A percentile compares a stretch with the other conserved stretches of the same genome.
Conservation (phyloP, 352 stramenopile species). For the Globisporangium rhizosaccharum region DNA sequence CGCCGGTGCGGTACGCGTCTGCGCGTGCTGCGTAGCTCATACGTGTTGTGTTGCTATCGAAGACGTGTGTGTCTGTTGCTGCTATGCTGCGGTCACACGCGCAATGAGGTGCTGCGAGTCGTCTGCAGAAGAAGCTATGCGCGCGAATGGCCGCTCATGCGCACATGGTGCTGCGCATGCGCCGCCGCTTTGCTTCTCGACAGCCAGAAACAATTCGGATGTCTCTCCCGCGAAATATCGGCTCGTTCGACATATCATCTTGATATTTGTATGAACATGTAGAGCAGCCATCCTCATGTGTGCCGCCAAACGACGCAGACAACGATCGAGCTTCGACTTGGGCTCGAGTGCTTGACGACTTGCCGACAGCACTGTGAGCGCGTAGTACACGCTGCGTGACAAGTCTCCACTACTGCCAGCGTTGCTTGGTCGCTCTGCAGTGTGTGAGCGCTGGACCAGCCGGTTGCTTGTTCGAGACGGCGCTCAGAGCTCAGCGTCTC, state of each 20-base stretch:
- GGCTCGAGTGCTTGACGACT: too few species aligned
- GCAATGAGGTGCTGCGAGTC: neutral
- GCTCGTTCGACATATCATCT: neutral
- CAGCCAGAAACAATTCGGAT: neutral
- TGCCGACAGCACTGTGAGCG: too few species aligned
- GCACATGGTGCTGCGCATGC: neutral
- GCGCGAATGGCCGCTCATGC: neutral
- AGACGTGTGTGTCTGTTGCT: neutral
- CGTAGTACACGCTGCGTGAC: too few species aligned
- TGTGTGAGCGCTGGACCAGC: too few species aligned
- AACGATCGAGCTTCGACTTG: too few species aligned
- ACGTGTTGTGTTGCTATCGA: neutral
- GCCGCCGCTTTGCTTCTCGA: neutral
- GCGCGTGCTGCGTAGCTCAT: slow-evolving; percentile 2
- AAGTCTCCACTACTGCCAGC: too few species aligned
- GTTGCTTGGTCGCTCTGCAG: too few species aligned
- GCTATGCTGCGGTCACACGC: too few species aligned
- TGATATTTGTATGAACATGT: neutral
- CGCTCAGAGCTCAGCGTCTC: neutral
- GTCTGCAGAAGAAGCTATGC: slow-evolving; percentile 1
- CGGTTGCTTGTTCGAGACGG: too few species aligned
- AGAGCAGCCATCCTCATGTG: neutral
- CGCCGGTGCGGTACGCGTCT: slow-evolving; percentile 1
- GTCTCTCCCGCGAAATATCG: neutral
- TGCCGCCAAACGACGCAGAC: neutral